Conservation (phyloP, 305 asterid species). For the Galium porrigens region DNA sequence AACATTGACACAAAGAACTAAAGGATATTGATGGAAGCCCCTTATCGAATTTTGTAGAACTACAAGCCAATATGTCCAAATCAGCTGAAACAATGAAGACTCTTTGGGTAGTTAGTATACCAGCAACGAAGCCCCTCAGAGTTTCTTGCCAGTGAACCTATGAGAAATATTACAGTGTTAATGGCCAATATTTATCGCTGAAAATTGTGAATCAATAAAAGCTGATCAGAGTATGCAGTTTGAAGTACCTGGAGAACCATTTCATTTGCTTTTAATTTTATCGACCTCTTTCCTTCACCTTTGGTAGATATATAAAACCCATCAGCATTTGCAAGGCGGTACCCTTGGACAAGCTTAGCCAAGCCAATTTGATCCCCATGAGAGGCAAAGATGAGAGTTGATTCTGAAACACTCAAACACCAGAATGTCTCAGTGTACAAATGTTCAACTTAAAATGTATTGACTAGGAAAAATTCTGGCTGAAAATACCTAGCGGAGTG, state of each 20-base stretch:
- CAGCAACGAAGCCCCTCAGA: conserved; percentile 92
- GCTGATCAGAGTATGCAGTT: neutral
- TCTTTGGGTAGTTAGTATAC: conserved; percentile 76
- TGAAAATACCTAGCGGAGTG: conserved; percentile 73
- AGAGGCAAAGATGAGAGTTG: conserved; percentile 78
- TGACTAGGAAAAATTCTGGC: conserved; percentile 17
- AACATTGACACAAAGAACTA: conserved; percentile 4
- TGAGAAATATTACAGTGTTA: conserved; percentile 19
- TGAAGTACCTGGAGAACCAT: conserved; percentile 73
- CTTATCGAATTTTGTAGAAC: conserved; percentile 69
- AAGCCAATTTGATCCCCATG: conserved; percentile 89
- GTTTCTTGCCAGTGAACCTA: conserved; percentile 99
- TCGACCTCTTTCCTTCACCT: conserved; percentile 77
- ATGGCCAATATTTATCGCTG: conserved; percentile 11
- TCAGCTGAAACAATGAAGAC: conserved; percentile 88
- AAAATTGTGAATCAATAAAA: conserved; percentile 13
- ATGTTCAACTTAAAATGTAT: conserved; percentile 15
- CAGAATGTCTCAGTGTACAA: conserved; percentile 23
- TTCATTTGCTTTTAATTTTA: conserved; percentile 79
- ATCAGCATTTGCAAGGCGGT: conserved; percentile 68
- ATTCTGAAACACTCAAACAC: conserved; percentile 63
- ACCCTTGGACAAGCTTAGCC: conserved; percentile 75
- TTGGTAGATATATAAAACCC: conserved; percentile 87
- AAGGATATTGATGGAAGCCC: conserved; percentile 99
- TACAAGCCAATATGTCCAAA: conserved; percentile 72